Evolutionary conservation across 2,329 filamentous ascomycete species (phyloP).

Genomic region (Epichloe sp.): DNA sequence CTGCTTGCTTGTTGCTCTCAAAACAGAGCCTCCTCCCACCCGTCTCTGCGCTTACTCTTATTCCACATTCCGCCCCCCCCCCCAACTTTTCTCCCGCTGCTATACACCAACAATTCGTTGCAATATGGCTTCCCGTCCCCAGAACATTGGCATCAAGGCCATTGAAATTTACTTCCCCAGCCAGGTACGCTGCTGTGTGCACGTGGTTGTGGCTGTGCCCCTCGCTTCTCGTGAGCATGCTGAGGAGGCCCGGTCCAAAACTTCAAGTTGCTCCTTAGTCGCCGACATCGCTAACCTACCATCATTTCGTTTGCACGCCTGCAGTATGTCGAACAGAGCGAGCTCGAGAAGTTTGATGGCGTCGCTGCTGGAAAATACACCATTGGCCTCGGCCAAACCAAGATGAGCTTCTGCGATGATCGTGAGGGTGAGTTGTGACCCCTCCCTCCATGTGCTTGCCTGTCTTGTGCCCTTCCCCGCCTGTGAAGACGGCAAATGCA

Average conservation of each 20-base stretch:
- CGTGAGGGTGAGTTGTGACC: conserved; percentile 53
- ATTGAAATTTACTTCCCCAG: conserved; percentile 81
- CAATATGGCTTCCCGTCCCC: conserved; percentile 60
- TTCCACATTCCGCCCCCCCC: not conserved
- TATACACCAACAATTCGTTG: not conserved
- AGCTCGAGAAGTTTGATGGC: conserved; percentile 79
- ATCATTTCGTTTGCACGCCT: conserved; percentile 4
- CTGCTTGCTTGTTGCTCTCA: not conserved
- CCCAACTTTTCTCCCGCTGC: not conserved
- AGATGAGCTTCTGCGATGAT: conserved; percentile 87
- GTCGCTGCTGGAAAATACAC: conserved; percentile 76
- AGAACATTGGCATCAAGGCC: conserved; percentile 88
- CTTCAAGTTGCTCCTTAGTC: conserved; percentile 4
- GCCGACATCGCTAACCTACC: conserved; percentile 15
- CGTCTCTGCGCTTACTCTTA: not conserved
- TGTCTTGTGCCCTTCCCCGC: not conserved
- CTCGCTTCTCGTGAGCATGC: not conserved
- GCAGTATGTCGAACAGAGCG: conserved; percentile 71
- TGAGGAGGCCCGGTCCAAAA: not conserved
- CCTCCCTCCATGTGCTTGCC: conserved; percentile 5
- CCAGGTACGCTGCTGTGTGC: conserved; percentile 46
- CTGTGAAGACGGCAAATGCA: not conserved
- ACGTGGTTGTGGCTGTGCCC: conserved; percentile 1
- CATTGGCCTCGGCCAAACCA: conserved; percentile 80
- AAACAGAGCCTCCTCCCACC: conserved; percentile 5